Conservation (phyloP, 2,329 filamentous ascomycete genomes). For the Fusarium heterosporum region DNA sequence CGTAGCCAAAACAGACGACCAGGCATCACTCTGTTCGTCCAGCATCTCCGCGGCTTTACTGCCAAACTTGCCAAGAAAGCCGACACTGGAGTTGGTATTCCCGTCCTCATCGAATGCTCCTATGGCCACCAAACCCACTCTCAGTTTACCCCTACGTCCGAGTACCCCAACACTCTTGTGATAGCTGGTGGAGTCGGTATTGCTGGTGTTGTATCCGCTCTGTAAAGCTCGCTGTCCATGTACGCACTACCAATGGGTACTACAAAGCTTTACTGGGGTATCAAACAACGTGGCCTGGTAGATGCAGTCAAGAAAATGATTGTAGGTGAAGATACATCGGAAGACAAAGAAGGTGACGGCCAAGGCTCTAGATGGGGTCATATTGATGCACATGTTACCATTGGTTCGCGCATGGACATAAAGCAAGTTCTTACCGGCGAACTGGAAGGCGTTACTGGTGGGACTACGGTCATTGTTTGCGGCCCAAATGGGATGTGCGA, state of each 20-base stretch:
- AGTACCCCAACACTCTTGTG: conserved; percentile 46
- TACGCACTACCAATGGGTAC: conserved; percentile 36
- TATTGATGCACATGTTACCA: conserved; percentile 46
- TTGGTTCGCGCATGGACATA: conserved; percentile 48
- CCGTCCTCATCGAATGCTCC: conserved; percentile 47
- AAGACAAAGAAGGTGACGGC: conserved; percentile 1
- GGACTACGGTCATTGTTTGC: conserved; percentile 48
- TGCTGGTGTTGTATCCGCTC: conserved; percentile 46
- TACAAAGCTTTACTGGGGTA: conserved; percentile 49
- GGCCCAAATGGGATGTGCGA: conserved; percentile 49
- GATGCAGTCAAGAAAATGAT: conserved; percentile 45
- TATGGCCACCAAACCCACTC: conserved; percentile 46
- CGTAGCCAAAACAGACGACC: background rate
- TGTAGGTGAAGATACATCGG: conserved; percentile 6
- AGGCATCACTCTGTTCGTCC: conserved; percentile 48
- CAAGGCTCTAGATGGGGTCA: conserved; percentile 39
- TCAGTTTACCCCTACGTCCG: conserved; percentile 31
- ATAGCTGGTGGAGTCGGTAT: conserved; percentile 51
- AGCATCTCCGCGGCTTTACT: conserved; percentile 44
- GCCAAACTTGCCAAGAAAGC: conserved; percentile 33
- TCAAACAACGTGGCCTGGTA: conserved; percentile 43
- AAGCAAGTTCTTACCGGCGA: conserved; percentile 45
- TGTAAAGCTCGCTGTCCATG: conserved; percentile 39
- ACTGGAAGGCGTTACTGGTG: conserved; percentile 30
- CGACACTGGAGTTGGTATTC: conserved; percentile 31